Percentiles rank a stretch among this genome's conserved stretches.
Conservation (phyloP, 163 green algal species). For the Volvox carteri region DNA sequence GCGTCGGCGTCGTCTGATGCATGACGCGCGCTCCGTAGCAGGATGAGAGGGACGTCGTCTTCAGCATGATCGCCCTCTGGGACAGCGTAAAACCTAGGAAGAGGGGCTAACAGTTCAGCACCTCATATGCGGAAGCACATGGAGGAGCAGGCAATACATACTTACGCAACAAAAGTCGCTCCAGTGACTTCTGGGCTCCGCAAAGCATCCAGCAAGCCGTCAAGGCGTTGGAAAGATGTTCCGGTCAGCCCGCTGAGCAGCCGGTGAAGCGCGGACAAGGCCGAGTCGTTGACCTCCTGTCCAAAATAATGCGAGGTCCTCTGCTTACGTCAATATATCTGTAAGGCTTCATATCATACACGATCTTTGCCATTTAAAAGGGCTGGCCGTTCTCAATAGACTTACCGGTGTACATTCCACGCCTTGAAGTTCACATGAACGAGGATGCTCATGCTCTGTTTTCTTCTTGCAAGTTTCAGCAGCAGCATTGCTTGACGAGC, state of each 20-base stretch:
- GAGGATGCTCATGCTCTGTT: neutral
- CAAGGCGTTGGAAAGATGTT: neutral
- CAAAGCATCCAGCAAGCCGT: neutral
- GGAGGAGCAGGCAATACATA: neutral
- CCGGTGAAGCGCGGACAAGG: neutral
- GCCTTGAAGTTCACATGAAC: neutral
- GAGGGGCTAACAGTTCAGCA: neutral
- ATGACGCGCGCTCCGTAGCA: neutral
- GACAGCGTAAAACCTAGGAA: slow-evolving; percentile 3
- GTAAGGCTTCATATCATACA: neutral
- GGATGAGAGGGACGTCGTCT: neutral
- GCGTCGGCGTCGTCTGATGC: neutral
- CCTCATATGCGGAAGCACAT: neutral
- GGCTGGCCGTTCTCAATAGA: neutral
- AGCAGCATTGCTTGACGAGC: neutral
- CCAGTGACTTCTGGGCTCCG: neutral
- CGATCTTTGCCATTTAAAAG: neutral
- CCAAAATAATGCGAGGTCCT: neutral
- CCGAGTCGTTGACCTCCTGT: neutral
- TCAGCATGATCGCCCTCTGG: neutral
- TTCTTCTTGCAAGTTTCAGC: neutral
- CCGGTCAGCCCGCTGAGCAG: slow-evolving; percentile 16
- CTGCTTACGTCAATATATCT: neutral
- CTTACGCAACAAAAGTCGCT: neutral
- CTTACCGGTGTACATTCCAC: neutral